Base-by-base conservation (phyloP, 176 grass and related monocot species). In the Paspalum vaginatum region DNA sequence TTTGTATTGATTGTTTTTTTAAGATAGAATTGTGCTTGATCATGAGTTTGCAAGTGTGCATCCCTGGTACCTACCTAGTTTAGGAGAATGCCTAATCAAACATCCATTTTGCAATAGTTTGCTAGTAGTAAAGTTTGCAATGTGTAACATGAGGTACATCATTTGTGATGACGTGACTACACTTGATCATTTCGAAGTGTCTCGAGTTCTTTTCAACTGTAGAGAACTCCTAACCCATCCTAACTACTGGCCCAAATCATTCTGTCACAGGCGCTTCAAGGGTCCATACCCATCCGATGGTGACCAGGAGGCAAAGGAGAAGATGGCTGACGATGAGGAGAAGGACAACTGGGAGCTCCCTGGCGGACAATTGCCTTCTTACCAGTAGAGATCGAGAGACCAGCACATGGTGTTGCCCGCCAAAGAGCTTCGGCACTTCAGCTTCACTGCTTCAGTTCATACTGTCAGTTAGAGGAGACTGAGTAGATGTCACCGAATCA, bases 331-430 rank as follows among this genome's bases (percentile, higher is more conserved):
- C 0, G 57, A 85, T 15, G 80, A 90, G 22, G 21, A 61, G 40
- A 27, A 55, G 8, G 84, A 90, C 84, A 90, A 90, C 15, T 87
- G 88, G 88, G 84, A 84, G 27, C 69, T 90, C 53, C 80, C 84
- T 57, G 84, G 64, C 11, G 84, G 88, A 50, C 26, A 87, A 54
- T 52, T 87, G 68, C 88, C 84, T 46, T 80, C 81, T 69, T 80
- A 62, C 76, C 52, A 53, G 79, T 83, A 75, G 52, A 53, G 55
- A 18, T 8, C 69, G 55, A n/a, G n/a, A n/a, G n/a, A n/a, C n/a
- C n/a, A n/a, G n/a, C n/a, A n/a, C n/a, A n/a, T n/a, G n/a, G n/a
- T n/a, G n/a, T n/a, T n/a, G n/a, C n/a, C n/a, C n/a, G n/a, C n/a
- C n/a, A n/a, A n/a, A n/a, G n/a, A n/a, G n/a, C n/a, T n/a, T 37